Percentiles rank a stretch among this genome's conserved stretches.
These are phyloP conservation scores for Sherardia arvensis DNA, from an alignment of 257 asterid species.

Conservation along the genomic window DNA sequence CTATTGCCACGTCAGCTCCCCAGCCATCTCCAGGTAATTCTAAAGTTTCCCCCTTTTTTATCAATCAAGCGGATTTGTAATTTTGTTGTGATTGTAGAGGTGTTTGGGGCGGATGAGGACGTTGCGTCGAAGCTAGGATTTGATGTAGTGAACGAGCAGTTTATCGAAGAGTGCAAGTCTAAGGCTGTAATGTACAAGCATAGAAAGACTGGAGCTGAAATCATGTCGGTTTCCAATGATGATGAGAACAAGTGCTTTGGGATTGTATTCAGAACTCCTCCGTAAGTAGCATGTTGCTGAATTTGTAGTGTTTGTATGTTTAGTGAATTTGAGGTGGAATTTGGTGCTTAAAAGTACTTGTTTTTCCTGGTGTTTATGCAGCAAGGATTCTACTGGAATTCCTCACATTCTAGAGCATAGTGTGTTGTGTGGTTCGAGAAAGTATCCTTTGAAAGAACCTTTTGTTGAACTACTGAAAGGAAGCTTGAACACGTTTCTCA, in stretches of 20 bases:
- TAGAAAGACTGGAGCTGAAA: constrained; percentile 90
- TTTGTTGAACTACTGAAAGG: constrained; percentile 94
- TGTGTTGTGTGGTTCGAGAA: constrained; percentile 95
- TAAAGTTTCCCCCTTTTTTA: too few species aligned
- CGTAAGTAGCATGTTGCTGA: constrained; percentile 39
- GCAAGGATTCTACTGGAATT: constrained; percentile 96
- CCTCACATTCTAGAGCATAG: constrained; percentile 98
- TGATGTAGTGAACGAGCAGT: constrained; percentile 79
- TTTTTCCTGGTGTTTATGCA: constrained; percentile 28
- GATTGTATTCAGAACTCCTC: constrained; percentile 90
- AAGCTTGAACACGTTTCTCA: constrained; percentile 87
- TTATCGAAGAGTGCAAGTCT: constrained; percentile 90
- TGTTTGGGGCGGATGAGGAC: constrained; percentile 64
- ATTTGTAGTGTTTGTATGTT: neutral
- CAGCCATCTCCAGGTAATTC: constrained; percentile 42
- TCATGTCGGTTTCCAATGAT: constrained; percentile 87
- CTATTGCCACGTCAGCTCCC: constrained; percentile 61
- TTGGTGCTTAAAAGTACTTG: neutral
- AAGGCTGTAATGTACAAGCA: constrained; percentile 86
- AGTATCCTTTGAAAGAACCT: constrained; percentile 95
- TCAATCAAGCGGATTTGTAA: neutral
- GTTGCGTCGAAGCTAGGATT: constrained; percentile 82
- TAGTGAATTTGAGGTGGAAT: neutral
- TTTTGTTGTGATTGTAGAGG: constrained; percentile 22
- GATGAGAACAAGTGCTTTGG: constrained; percentile 98